Evolutionary conservation across 2,329 filamentous ascomycete species (phyloP), one percentile per base, ranked within the genome.

Genomic region (Aspergillus arachidicola): DNA sequence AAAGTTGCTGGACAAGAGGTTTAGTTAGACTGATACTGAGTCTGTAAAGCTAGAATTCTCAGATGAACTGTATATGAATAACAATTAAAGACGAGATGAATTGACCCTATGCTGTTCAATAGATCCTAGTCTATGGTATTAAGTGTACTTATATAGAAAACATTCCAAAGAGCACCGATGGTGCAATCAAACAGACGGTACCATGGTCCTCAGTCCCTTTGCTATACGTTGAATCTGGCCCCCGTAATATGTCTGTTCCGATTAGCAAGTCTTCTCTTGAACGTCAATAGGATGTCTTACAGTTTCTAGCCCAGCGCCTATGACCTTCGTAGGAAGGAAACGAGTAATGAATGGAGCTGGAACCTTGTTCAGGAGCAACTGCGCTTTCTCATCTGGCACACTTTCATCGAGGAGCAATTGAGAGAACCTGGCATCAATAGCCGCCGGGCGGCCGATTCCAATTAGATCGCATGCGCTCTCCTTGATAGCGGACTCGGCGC

Each of bases 401-500:
- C 63, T 63, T 60, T 76, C 73, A 63, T 77, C 74, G 10, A 77
- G 62, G 54, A 77, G 62, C 43, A 67, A 16, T 14, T 69, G 73
- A 11, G 82, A 79, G 7, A 84, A 72, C 10, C 73, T 73, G 0
- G 84, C 79, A 34, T 82, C 71, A 10, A 84, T 66, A 14, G 80
- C 78, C 0, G 81, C 80, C 0, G 83, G 80, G 36, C 83, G 73
- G 0, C 76, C 83, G 26, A 86, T 74, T 0, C 83, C 83, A 23
- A 86, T 76, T 69, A 85, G 65, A 63, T 86, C 80, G 65, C 83
- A 85, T 3, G 78, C 80, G 0, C 80, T 79, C 12, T 78, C 78
- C 6, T 75, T 62, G 6, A 86, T 70, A 12, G 83, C 84, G 7
- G 79, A 76, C 28, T 82, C 80, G 76, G 86, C 86, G 2, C 81